These are phyloP conservation scores for Yueomyces sp. DNA, from an alignment of 805 yeast species.

Conservation along the genomic window DNA sequence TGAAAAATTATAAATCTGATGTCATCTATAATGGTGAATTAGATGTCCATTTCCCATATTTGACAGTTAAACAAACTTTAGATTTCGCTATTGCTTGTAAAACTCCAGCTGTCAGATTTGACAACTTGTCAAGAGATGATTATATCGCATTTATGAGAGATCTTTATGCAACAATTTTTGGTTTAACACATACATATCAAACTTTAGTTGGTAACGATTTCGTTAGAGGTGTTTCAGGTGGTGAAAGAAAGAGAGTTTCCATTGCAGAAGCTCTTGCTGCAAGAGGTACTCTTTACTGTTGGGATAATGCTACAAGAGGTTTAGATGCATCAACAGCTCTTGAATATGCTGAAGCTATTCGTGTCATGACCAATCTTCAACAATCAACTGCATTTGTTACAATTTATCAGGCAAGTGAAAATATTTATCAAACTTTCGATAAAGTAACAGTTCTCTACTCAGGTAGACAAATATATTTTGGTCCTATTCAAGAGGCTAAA, in stretches of 20 bases:
- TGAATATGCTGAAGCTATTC: constrained; percentile 48
- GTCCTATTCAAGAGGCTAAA: constrained; percentile 35
- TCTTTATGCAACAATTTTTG: constrained; percentile 31
- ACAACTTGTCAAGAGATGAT: constrained; percentile 33
- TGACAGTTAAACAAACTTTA: constrained; percentile 63
- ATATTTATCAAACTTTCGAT: constrained; percentile 41
- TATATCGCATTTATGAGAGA: constrained; percentile 32
- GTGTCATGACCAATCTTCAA: constrained; percentile 37
- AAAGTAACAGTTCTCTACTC: constrained; percentile 38
- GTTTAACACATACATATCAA: constrained; percentile 39
- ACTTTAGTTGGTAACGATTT: constrained; percentile 45
- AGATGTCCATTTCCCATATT: constrained; percentile 65
- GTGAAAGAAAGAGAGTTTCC: constrained; percentile 78
- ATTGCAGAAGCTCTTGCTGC: constrained; percentile 65
- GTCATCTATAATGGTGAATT: constrained; percentile 46
- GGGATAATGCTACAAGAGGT: constrained; percentile 72
- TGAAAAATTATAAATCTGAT: constrained; percentile 42
- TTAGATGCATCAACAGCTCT: constrained; percentile 60
- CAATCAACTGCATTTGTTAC: constrained; percentile 45
- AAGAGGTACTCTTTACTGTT: constrained; percentile 43
- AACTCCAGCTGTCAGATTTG: constrained; percentile 44
- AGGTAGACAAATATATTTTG: constrained; percentile 47
- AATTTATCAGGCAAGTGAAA: constrained; percentile 47
- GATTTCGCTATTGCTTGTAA: constrained; percentile 57
- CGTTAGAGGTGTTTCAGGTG: constrained; percentile 70